phyloP scores from a whole-genome alignment of 1,139 yeast species.

The Diutina neorugosa region DNA sequence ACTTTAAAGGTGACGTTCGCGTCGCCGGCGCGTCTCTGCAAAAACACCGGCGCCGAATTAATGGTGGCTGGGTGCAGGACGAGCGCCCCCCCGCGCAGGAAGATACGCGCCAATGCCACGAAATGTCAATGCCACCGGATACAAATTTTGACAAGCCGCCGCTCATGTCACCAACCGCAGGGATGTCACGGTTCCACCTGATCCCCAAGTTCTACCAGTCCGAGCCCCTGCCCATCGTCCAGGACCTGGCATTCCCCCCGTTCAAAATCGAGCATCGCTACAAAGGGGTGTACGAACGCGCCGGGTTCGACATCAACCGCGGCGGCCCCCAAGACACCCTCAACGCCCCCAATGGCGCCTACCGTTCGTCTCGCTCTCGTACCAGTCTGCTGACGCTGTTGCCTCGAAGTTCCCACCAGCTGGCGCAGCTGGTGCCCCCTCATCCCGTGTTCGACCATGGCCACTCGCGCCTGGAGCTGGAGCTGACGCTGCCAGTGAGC shows the following conservation, averaged over 20 bases:
- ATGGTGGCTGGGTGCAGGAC: not conserved
- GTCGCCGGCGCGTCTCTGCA: not conserved
- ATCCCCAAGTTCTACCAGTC: conserved; percentile 19
- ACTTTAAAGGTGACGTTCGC: not conserved
- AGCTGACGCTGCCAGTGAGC: not conserved
- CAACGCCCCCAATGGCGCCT: not conserved
- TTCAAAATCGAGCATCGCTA: conserved; percentile 42
- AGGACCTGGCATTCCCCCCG: conserved; percentile 43
- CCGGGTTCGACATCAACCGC: conserved; percentile 43
- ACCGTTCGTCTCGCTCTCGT: not conserved
- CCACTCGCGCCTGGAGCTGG: not conserved
- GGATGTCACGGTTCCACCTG: conserved; percentile 10
- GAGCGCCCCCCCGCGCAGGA: not conserved
- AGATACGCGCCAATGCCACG: not conserved
- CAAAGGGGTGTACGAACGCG: conserved; percentile 52
- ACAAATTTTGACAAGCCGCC: not conserved
- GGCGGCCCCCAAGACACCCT: not conserved
- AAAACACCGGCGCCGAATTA: not conserved
- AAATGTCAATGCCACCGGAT: not conserved
- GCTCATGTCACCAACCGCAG: not conserved
- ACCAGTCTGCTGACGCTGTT: not conserved
- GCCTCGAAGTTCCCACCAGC: not conserved
- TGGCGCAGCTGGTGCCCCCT: not conserved
- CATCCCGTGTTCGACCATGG: not conserved
- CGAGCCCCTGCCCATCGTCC: conserved; percentile 20